Percentiles rank a stretch among this genome's conserved stretches.
Conservation (phyloP, 163 green algal genomes). For the Scenedesmus sp. region DNA sequence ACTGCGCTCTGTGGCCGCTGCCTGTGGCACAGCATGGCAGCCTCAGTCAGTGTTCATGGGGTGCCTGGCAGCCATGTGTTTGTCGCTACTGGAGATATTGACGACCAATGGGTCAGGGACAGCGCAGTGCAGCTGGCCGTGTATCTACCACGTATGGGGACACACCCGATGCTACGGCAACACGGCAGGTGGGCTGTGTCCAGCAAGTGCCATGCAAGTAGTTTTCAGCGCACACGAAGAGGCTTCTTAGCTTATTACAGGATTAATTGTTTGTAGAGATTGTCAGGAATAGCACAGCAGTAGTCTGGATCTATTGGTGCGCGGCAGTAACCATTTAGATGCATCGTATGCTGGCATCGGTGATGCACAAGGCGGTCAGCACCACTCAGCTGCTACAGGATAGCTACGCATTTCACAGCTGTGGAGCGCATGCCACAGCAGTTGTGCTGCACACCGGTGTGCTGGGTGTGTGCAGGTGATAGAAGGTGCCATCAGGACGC, state of each 20-base stretch:
- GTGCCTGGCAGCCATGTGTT: not conserved
- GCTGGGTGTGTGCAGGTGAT: not conserved
- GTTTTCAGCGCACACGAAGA: not conserved
- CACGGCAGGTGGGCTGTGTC: constrained; percentile 27
- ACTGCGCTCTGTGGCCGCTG: constrained; percentile 51
- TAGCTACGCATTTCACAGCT: too few relatives aligned
- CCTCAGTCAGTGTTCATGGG: not conserved
- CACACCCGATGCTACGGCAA: constrained; percentile 46
- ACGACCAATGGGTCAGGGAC: constrained; percentile 56
- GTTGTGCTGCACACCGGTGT: too few relatives aligned
- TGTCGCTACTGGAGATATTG: constrained; percentile 53
- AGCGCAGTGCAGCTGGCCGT: constrained; percentile 55
- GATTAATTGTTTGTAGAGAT: too few relatives aligned
- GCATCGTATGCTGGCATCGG: too few relatives aligned
- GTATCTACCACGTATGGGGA: constrained; percentile 52
- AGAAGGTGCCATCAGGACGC: not conserved
- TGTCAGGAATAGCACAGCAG: too few relatives aligned
- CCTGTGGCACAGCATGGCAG: constrained; percentile 42
- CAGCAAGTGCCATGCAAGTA: too few relatives aligned
- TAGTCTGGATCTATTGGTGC: too few relatives aligned
- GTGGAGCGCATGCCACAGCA: too few relatives aligned
- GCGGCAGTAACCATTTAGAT: too few relatives aligned
- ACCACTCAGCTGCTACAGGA: too few relatives aligned
- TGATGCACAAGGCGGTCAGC: too few relatives aligned
- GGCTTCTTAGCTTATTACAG: too few relatives aligned